Percentiles rank a stretch among this genome's conserved stretches.
These are phyloP conservation scores for Coemansia sp. DNA, from an alignment of 192 early-diverging fungal species.

Conservation along the genomic window DNA sequence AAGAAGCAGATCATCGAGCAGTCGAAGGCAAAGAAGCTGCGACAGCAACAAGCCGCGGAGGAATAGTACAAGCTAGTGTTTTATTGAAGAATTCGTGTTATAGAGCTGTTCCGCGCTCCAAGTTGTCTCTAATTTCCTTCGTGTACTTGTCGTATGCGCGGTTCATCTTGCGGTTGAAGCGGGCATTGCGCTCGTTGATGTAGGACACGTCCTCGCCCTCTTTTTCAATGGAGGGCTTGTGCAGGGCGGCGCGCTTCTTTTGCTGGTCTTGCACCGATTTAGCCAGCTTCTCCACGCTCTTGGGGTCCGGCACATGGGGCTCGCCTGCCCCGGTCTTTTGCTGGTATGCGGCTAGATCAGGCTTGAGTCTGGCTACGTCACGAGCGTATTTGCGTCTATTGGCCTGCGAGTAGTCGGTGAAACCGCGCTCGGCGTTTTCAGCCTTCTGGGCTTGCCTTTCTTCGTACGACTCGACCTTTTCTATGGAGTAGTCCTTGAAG, in stretches of 20 bases:
- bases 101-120: conserved; percentile 82
- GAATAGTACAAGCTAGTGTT: neutral
- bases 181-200: conserved; percentile 94
- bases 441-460: conserved; percentile 61
- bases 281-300: conserved; percentile 70
- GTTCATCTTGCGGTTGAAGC: conserved; percentile 95
- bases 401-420: conserved; percentile 82
- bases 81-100: conserved; percentile 18
- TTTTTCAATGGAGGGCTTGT: conserved; percentile 51
- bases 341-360: conserved; percentile 73
- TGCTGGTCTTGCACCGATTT: conserved; percentile 75
- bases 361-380: conserved; percentile 77
- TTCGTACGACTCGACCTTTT: conserved; percentile 79
- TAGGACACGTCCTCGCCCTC: conserved; percentile 89
- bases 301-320: conserved; percentile 56
- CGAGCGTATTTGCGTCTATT: conserved; percentile 87
- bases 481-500: conserved; percentile 81
- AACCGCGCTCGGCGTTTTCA: conserved; percentile 64
- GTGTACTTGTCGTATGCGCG: conserved; percentile 95
- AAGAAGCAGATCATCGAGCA: conserved; percentile 56
- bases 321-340: conserved; percentile 49
- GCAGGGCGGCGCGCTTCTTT: conserved; percentile 56
- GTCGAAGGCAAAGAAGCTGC: conserved; percentile 48
- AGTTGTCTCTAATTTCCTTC: conserved; percentile 84
- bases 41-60: neutral